phyloP scores from a whole-genome alignment of 116 monocot genomes.

The Cymodocea nodosa region DNA sequence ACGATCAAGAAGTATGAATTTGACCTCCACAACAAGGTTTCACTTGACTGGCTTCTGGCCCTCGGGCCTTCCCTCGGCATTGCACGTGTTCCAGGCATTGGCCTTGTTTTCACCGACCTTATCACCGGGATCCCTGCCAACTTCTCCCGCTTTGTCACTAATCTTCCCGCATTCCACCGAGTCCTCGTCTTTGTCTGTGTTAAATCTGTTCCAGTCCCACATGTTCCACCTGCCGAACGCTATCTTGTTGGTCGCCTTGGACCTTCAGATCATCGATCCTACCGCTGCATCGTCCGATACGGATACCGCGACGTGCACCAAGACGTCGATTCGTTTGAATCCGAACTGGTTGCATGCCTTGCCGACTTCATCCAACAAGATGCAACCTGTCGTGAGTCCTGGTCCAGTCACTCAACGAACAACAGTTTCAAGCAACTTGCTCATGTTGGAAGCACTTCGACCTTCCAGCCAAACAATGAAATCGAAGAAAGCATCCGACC shows the following conservation, averaged over 20 bases:
- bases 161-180: slow-evolving; percentile 79
- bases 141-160: slow-evolving; percentile 88
- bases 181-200: slow-evolving; percentile 82
- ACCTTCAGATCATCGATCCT: slow-evolving; percentile 57
- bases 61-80: slow-evolving; percentile 69
- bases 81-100: slow-evolving; percentile 89
- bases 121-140: slow-evolving; percentile 74
- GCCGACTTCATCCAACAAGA: slow-evolving; percentile 52
- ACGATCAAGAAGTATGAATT: slow-evolving; percentile 82
- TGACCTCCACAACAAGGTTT: slow-evolving; percentile 88
- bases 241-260: slow-evolving; percentile 76
- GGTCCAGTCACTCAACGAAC: slow-evolving; percentile 2
- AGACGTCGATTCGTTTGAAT: slow-evolving; percentile 73
- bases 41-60: slow-evolving; percentile 85
- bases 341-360: slow-evolving; percentile 55
- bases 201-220: slow-evolving; percentile 69
- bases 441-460: slow-evolving; percentile 21
- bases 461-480: slow-evolving; percentile 2
- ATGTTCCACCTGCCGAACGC: slow-evolving; percentile 57
- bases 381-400: slow-evolving; percentile 4
- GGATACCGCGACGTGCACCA: slow-evolving; percentile 89
- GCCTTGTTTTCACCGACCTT: slow-evolving; percentile 86
- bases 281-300: slow-evolving; percentile 86
- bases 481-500: slow-evolving; percentile 26
- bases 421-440: slow-evolving; percentile 16